Evolutionary conservation across 1,284 basidiomycete species (phyloP), one percentile per base, ranked within the genome.

Genomic region (Afroboletus lepidellus): DNA sequence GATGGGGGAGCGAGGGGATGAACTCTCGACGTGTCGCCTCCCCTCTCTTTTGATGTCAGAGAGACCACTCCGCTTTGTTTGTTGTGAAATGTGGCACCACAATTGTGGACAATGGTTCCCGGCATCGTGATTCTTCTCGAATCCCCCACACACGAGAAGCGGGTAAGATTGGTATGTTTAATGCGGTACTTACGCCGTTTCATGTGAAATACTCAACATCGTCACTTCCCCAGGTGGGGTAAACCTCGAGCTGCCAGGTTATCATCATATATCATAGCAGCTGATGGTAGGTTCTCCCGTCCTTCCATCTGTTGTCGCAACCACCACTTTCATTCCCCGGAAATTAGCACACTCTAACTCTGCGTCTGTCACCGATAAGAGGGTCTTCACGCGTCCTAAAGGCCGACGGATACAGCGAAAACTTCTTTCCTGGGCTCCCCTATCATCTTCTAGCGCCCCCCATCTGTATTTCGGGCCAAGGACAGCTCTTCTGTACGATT

Each of bases 71-170:
- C 55, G 53, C 62, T 56, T 66, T 69, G 65, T 69, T 66, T 68
- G 63, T 67, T 67, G 66, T 66, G 67, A 64, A 66, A 56, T 60
- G 63, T 66, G 52, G 43, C 44, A 57, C 46, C 43, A 51, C 50
- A 59, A 23, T 54, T 53, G 54, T 66, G 63, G 65, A 58, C 41
- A 30, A 46, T 54, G 50, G 41, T 42, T 51, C 50, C 32, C 39
- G 59, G 57, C 42, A 50, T 48, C 23, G 46, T 16, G 24, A 27
- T 41, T 57, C 62, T 66, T 67, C 54, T 56, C 52, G 47, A 58
- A 55, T 48, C 9, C 46, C 44, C 51, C 54, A 46, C 58, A 50
- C 53, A 50, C 11, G 34, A 58, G 65, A 66, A 65, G 42, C 30
- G 46, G 53, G 46, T 49, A 41, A 33, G 41, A 51, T 54, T 24